Conservation (phyloP, 169 alveolate genomes). For the Cryptosporidium viatorum region DNA sequence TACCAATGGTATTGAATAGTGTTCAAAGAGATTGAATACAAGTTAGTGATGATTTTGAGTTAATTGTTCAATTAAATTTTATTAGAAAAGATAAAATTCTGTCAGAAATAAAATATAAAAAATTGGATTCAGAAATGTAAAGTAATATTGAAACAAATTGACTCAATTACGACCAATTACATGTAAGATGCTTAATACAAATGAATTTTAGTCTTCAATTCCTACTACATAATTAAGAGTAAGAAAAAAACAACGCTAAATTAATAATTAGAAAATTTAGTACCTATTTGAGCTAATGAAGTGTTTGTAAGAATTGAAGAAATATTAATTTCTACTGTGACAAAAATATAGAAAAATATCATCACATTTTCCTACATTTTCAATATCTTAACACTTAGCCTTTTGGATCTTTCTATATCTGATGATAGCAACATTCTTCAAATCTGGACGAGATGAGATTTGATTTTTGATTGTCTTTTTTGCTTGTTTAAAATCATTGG, state of each 20-base stretch:
- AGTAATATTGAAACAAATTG: too few relatives aligned
- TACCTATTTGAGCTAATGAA: background rate
- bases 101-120: too few relatives aligned
- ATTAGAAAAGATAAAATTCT: too few relatives aligned
- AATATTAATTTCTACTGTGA: background rate
- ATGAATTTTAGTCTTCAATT: background rate
- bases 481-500: constrained; percentile 35
- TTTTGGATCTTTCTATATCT: constrained; percentile 41
- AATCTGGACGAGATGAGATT: constrained; percentile 23
- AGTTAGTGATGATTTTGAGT: too few relatives aligned
- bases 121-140: too few relatives aligned
- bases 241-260: background rate
- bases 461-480: constrained; percentile 44
- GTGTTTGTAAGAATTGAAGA: background rate
- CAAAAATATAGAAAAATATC: background rate
- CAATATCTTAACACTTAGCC: constrained; percentile 15
- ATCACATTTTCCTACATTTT: background rate
- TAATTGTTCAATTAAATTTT: too few relatives aligned
- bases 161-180: background rate
- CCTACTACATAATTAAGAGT: background rate
- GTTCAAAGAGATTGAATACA: too few relatives aligned
- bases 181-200: too few relatives aligned
- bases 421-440: constrained; percentile 22
- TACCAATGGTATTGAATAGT: too few relatives aligned
- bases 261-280: background rate